Percentiles rank a stretch among this genome's conserved stretches.
phyloP scores from a whole-genome alignment of 1,139 yeast species.

The Lodderomyces theae region DNA sequence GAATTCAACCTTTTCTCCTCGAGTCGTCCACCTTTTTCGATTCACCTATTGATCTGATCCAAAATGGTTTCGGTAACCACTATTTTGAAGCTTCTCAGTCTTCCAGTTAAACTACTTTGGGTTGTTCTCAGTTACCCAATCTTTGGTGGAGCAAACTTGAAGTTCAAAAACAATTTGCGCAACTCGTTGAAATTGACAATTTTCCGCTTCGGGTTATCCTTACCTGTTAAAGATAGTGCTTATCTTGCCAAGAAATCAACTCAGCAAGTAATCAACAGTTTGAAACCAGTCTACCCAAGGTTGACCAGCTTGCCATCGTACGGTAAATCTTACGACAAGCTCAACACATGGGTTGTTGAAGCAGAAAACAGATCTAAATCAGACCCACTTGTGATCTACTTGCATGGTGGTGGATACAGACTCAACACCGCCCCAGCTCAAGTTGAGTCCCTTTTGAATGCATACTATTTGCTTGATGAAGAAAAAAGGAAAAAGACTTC shows the following conservation, averaged over 20 bases:
- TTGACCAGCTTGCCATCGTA: constrained; percentile 25
- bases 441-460: constrained; percentile 27
- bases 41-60: too few species aligned
- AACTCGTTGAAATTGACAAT: constrained; percentile 12
- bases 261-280: constrained; percentile 8
- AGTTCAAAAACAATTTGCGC: constrained; percentile 8
- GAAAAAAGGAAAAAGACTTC: constrained; percentile 26
- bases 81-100: constrained; percentile 8
- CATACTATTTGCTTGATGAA: constrained; percentile 29
- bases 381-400: constrained; percentile 38
- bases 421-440: constrained; percentile 35
- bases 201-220: constrained; percentile 9
- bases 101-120: constrained; percentile 11
- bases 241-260: constrained; percentile 2
- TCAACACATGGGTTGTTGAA: constrained; percentile 39
- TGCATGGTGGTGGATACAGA: constrained; percentile 47
- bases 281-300: constrained; percentile 7
- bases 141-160: constrained; percentile 12
- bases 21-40: too few species aligned
- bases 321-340: constrained; percentile 32
- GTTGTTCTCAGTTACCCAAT: constrained; percentile 12
- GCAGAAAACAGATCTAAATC: constrained; percentile 18
- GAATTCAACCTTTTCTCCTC: too few species aligned
- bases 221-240: constrained; percentile 11
- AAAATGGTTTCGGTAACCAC: constrained; percentile 7